Evolutionary conservation across 768 basidiomycete genomes (phyloP), one percentile per base, ranked within the genome.

Genomic region (Tricholoma saponaceum): DNA sequence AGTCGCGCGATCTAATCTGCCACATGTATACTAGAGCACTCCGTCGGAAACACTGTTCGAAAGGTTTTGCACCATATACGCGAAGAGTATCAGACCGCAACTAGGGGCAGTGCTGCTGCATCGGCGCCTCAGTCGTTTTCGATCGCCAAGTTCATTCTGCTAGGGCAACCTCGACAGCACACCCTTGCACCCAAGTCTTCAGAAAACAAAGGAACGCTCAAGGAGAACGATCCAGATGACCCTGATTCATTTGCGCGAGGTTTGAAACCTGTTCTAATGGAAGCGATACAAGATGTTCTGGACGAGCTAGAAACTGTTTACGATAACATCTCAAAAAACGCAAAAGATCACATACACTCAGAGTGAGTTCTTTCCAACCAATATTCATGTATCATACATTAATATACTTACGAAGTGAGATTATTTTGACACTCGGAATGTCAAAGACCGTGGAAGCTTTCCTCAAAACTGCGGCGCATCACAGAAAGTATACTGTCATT

Each of bases 241-340:
- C 88, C 87, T 0, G 89, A 92, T 65, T 85, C 87, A 14, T 90
- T 92, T 66, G 85, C 90, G 8, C 75, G 79, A 39, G 83, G 82
- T 33, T 70, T 98, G 52, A 97, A 95, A 73, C 96, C 96, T 2
- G 89, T 97, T 0, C 79, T 99, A 55, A 93, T 98, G 81, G 94
- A 97, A 71, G 97, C 95, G 6, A 95, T 99, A 52, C 90, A 96
- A 67, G 96, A 98, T 67, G 91, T 98, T 16, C 79, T 97, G 46
- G 94, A 97, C 62, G 97, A 99, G 71, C 78, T 99, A 35, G 95
- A 97, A 70, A 95, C 92, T 2, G 95, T 96, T 1, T 93, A 98
- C 64, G 92, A 97, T 63, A 95, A 89, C 64, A 88, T 98, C 18
- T 90, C 92, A 8, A 96, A 92, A 76, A 92, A 90, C 64, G 93